Evolutionary conservation across 768 basidiomycete species (phyloP), one percentile per base, ranked within the genome.

Genomic region (Panaeolus cyanescens): DNA sequence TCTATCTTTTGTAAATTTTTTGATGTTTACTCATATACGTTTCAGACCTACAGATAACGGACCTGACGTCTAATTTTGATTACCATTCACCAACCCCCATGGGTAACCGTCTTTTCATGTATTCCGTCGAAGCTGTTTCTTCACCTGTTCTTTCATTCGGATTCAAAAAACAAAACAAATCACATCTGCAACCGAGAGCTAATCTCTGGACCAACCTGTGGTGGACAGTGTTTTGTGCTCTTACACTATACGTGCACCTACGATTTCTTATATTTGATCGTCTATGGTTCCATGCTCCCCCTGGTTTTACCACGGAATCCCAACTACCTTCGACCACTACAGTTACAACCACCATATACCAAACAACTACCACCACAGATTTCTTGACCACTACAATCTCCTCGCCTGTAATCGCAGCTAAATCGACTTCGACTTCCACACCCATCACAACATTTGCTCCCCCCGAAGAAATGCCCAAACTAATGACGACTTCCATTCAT

Each of bases 61-160:
- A 79, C 13, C 61, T 85, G 20, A 75, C 72, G 9, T 86, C 89
- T 12, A 92, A 89, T 69, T 75, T 91, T 59, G 72, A 76, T 33
- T 80, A 89, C 66, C 81, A 84, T 59, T 78, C 80, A 62, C 66
- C 72, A 30, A 61, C 71, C 25, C 56, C 71, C 19, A 72, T 75
- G n/a, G 80, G 83, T 37, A 73, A 76, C 61, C 79, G 75, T 64
- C 72, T 91, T 8, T 72, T 87, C 36, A 85, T 86, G 59, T 87
- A 83, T 67, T 83, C 81, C 15, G 70, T 85, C 66, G 80, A 82
- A 58, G 83, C 79, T 63, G 84, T 82, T 66, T 89, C 87, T 70
- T 79, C 82, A 66, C 87, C 90, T 3, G 77, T 75, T 22, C 69
- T 90, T 12, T 79, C 77, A 39, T 57, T 88, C 25, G 66, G 66